Base-by-base conservation (phyloP, 371 early-diverging fungal species). In the Fennellomyces sp. region DNA sequence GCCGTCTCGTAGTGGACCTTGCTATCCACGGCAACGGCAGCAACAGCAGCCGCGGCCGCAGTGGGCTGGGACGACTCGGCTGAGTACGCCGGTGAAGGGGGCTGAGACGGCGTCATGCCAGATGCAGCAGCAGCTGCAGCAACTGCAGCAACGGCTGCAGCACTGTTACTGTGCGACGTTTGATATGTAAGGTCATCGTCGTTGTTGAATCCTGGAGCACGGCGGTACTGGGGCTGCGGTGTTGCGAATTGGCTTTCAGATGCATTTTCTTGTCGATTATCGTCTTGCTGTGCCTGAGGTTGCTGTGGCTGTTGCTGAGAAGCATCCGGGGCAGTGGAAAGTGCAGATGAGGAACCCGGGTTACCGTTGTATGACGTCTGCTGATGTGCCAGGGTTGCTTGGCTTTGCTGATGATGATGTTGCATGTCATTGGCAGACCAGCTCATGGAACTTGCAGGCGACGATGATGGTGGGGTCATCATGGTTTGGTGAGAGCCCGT, bases 381-480 rank as follows among this genome's bases (percentile, higher is more conserved):
- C 21, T 45, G 45, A 45, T 45, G 45, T 23, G 45, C 23, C 21
- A 33, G 13, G 25, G 48, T 23, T 23, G 19, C 19, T 48, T 48
- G 48, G 26, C 52, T 33, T 25, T 52, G 52, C n/a, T 10, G 54
- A n/a, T 26, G n/a, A 17, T 42, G 57, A 12, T 45, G 25, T 29
- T 3, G n/a, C 6, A 10, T 28, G 13, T 19, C 42, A n/a, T 10
- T 47, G 6, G 51, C 23, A 13, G 29, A 52, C 60, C 60, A 60
- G 25, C 21, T 41, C 60, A 50, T 48, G 17, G 58, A 58, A 23
- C 36, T 58, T 5, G 60, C 52, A 30, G 60, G 60, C 5, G 60
- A 60, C 8, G 60, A 38, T 5, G 51, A 52, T 28, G 60, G 60
- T 23, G 60, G 60, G 6, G 60, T 60, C 41, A 60, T 28, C 52